Conservation (phyloP, 805 yeast species). For the Wickerhamomyces bovis region DNA sequence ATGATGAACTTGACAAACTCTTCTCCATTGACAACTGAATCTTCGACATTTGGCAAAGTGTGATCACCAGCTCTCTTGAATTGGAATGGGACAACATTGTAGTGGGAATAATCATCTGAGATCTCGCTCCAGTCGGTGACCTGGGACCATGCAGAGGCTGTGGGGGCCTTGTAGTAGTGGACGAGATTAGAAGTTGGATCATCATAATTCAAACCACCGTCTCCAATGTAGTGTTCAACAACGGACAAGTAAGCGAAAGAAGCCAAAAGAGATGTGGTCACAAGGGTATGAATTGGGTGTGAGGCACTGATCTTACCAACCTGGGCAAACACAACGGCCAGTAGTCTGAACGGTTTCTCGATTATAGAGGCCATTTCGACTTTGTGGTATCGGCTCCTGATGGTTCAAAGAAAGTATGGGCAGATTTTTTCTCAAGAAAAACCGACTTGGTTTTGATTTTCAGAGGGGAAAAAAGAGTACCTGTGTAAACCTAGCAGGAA, state of each 20-base stretch:
- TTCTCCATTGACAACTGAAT: conserved; percentile 34
- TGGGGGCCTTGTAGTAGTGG: conserved; percentile 33
- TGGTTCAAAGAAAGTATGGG: neutral
- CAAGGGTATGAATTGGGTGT: conserved; percentile 82
- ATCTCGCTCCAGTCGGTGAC: conserved; percentile 37
- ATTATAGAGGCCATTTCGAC: conserved; percentile 9
- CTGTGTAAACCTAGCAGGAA: neutral
- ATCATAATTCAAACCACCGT: conserved; percentile 15
- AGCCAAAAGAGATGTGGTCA: conserved; percentile 65
- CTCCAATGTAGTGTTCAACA: conserved; percentile 54
- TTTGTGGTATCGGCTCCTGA: neutral
- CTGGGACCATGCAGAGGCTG: conserved; percentile 39
- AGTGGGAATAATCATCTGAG: conserved; percentile 36
- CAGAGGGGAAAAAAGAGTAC: neutral
- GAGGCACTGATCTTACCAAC: conserved; percentile 54
- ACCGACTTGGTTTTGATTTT: neutral
- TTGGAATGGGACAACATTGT: conserved; percentile 48
- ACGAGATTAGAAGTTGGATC: conserved; percentile 13
- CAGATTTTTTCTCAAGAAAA: neutral
- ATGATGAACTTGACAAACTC: conserved; percentile 38
- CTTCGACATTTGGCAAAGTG: conserved; percentile 36
- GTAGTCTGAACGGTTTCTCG: conserved; percentile 25
- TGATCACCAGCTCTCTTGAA: conserved; percentile 42
- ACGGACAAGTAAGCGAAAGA: conserved; percentile 75
- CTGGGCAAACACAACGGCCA: conserved; percentile 39